Percentiles rank a stretch among this genome's conserved stretches.
Conservation (phyloP, 2,329 filamentous ascomycete species). For the Penicillium griseofulvum region DNA sequence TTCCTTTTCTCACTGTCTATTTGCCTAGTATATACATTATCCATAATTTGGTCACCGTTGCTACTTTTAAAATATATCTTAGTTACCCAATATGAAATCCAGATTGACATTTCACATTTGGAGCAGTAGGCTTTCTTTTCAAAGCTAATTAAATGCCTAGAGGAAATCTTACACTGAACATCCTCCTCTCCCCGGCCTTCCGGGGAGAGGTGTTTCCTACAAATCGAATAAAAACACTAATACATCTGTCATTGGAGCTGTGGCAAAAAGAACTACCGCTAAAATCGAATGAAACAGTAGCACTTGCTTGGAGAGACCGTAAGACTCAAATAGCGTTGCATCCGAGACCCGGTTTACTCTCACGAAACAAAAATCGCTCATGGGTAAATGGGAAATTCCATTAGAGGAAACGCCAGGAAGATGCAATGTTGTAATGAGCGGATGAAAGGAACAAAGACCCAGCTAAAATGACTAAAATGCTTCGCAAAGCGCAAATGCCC, state of each 20-base stretch:
- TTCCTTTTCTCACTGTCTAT: not conserved
- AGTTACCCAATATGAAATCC: not conserved
- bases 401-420: slow-evolving; percentile 13
- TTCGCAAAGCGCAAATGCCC: not conserved
- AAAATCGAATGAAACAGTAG: not conserved
- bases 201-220: not conserved
- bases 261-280: not conserved
- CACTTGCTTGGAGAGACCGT: not conserved
- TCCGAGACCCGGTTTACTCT: not conserved
- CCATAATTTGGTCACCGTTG: slow-evolving; percentile 3
- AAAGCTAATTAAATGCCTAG: not conserved
- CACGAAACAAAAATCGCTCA: slow-evolving; percentile 2
- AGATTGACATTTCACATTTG: not conserved
- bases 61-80: not conserved
- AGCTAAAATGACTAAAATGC: not conserved
- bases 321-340: not conserved
- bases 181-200: not conserved
- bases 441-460: not conserved
- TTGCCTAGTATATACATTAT: slow-evolving; percentile 4
- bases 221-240: not conserved
- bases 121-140: not conserved
- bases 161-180: not conserved
- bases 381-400: not conserved
- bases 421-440: slow-evolving; percentile 16
- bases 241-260: not conserved